Evolutionary conservation across 208 protist species (phyloP), one percentile per base, ranked within the genome.

Genomic region (Leishmania aethiopica): DNA sequence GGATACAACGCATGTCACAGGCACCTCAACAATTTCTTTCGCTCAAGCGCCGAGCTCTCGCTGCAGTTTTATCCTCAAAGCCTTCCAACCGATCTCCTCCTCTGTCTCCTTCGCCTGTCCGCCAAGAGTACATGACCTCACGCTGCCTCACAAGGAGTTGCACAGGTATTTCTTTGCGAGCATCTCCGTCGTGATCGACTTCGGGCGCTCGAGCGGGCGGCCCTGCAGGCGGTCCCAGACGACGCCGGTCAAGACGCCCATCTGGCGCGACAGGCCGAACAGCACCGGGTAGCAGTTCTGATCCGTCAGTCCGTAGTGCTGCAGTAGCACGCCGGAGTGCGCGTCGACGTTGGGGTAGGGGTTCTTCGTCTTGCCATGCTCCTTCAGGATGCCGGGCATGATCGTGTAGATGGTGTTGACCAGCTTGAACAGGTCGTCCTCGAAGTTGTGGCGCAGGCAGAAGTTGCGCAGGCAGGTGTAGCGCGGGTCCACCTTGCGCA

Each of bases 301-400:
- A 86, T 99, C 95, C 40, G 88, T 99, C n/a, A 99, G 75, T 75
- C 98, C 98, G 86, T 99, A 99, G 96, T 99, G 92, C 87, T 98
- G 91, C 67, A 98, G 92, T n/a, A 99, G 80, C 42, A 98, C 92
- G 77, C 95, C 96, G 37, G 88, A 95, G 93, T 99, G 99, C 45
- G 99, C 98, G 88, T 99, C 99, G 59, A 99, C 98, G 93, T 99
- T 99, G 62, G 99, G 99, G 87, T 89, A 99, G 75, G 98, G 98
- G 86, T 99, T 99, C 91, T 99, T 99, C 79, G 98, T 99, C 93
- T 99, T 99, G 80, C 99, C 99, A 79, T 99, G 98, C 95, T 99
- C 91, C 53, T 94, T 98, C 47, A 99, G 94, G 80, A 99, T 97
- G 60, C 80, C 92, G 53, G 98, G 98, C 88, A 98, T 95, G 79